phyloP scores from a whole-genome alignment of 2,329 filamentous ascomycete genomes.

The Pezicula rhizophila region DNA sequence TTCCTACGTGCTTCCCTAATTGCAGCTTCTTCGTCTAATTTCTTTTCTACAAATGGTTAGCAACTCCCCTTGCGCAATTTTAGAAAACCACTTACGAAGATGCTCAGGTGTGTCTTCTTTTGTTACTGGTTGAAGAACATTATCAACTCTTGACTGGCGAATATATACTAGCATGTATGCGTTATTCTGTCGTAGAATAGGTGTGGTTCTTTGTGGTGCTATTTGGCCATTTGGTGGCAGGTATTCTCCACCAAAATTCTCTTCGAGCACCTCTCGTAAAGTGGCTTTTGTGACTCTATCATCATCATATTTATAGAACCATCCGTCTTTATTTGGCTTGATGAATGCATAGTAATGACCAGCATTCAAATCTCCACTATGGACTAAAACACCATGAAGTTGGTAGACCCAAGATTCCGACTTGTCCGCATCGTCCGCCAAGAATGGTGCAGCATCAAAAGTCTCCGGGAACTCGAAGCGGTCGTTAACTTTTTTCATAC shows the following conservation, averaged over 20 bases:
- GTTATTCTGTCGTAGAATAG: constrained; percentile 65
- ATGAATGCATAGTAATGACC: constrained; percentile 98
- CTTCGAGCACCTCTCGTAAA: constrained; percentile 83
- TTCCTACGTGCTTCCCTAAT: constrained; percentile 71
- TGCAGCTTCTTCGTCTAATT: constrained; percentile 76
- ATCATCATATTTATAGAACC: constrained; percentile 97
- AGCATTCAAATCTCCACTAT: constrained; percentile 93
- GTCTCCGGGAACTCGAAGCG: constrained; percentile 83
- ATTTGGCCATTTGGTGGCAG: constrained; percentile 36
- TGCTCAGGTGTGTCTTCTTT: constrained; percentile 75
- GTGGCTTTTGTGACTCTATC: constrained; percentile 95
- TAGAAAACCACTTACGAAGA: constrained; percentile 51
- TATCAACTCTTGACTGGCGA: constrained; percentile 76
- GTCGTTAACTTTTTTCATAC: constrained; percentile 98
- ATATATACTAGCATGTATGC: constrained; percentile 99
- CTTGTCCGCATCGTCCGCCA: constrained; percentile 78
- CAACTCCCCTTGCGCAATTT: constrained; percentile 6
- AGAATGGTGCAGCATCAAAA: constrained; percentile 80
- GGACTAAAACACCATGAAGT: constrained; percentile 89
- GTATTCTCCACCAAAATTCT: constrained; percentile 94
- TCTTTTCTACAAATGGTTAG: constrained; percentile 47
- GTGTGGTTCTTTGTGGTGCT: constrained; percentile 49
- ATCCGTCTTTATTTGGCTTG: constrained; percentile 85
- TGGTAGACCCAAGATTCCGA: constrained; percentile 90
- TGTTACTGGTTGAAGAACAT: constrained; percentile 71